These are phyloP conservation scores for Immersiporthe knoxdaviesiana DNA, from an alignment of 2,329 filamentous ascomycete species.

Conservation along the genomic window DNA sequence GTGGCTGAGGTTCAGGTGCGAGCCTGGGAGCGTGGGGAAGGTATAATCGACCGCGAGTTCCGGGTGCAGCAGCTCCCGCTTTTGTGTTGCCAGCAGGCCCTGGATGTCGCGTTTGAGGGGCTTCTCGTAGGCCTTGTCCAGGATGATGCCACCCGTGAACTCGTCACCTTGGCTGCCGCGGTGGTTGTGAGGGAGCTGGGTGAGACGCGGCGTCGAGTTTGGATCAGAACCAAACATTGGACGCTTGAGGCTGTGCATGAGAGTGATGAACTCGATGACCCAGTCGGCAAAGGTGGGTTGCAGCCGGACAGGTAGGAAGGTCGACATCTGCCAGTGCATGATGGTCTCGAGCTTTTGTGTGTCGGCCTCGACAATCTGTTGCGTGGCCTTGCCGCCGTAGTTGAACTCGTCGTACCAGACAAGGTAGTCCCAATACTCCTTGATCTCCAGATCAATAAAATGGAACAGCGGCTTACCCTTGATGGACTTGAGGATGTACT, in stretches of 20 bases:
- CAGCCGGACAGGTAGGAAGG: slow-evolving; percentile 79
- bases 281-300: slow-evolving; percentile 88
- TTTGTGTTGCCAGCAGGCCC: slow-evolving; percentile 79
- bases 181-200: slow-evolving; percentile 60
- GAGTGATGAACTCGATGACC: slow-evolving; percentile 91
- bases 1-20: slow-evolving; percentile 51
- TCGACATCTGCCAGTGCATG: slow-evolving; percentile 98
- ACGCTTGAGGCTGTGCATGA: slow-evolving; percentile 88
- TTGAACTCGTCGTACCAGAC: slow-evolving; percentile 99
- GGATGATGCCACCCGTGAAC: slow-evolving; percentile 65
- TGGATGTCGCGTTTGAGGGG: slow-evolving; percentile 88
- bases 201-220: slow-evolving; percentile 58
- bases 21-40: slow-evolving; percentile 80
- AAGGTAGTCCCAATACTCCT: slow-evolving; percentile 99
- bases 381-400: slow-evolving; percentile 92
- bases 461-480: slow-evolving; percentile 94
- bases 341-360: slow-evolving; percentile 84
- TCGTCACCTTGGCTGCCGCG: slow-evolving; percentile 58
- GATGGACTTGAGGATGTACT: slow-evolving; percentile 98
- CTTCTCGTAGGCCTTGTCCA: slow-evolving; percentile 84
- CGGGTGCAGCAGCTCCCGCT: slow-evolving; percentile 85
- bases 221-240: slow-evolving; percentile 56
- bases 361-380: slow-evolving; percentile 72
- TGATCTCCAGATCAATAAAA: slow-evolving; percentile 95
- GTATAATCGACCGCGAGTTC: slow-evolving; percentile 85